Evolutionary conservation across 768 basidiomycete genomes (phyloP), one percentile per base, ranked within the genome.

Genomic region (Rhodotorula kratochvilovae): DNA sequence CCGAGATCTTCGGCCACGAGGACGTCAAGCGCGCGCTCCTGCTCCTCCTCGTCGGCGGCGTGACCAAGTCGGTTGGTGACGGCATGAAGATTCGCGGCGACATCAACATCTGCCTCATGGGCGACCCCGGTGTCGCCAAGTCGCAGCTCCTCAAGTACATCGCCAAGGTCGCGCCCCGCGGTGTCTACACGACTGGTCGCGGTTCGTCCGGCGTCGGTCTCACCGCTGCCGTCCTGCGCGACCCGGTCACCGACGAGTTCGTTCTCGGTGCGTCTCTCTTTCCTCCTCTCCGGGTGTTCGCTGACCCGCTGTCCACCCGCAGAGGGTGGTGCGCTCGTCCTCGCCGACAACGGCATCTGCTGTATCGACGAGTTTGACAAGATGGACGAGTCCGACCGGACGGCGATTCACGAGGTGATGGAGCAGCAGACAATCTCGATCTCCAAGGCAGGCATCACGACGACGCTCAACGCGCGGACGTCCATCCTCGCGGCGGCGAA

Each of bases 351-450:
- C 75, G 96, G 96, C 39, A 99, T 99, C 78, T 97, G 94, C 83
- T 98, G 95, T 81, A 99, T 99, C 73, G 96, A 99, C 76, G 96
- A 99, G 80, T 99, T 99, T 79, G 96, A 99, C 83, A 98, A 99
- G 81, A 99, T 99, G 96, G 96, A 98, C 76, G 96, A 99, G 82
- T 81, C 91, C 1, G 96, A 98, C 80, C 85, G 96, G 76, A 98
- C 96, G 4, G 92, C 96, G 23, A 98, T 99, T 72, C 96, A 99
- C 82, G 96, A 99, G 85, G 96, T 99, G 70, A 99, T 99, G 96
- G 51, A 53, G 29, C 51, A 98, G 81, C 96, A 99, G 82, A 99
- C 96, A 0, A 97, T 99, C 67, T 98, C 95, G 5, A 99, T 99
- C 73, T 96, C 96, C 54, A 99, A 98, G 81, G 96, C 96, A 10